Percentiles rank a stretch among this genome's conserved stretches.
phyloP scores from a whole-genome alignment of 1,139 yeast genomes.

The Pichia sp. region DNA sequence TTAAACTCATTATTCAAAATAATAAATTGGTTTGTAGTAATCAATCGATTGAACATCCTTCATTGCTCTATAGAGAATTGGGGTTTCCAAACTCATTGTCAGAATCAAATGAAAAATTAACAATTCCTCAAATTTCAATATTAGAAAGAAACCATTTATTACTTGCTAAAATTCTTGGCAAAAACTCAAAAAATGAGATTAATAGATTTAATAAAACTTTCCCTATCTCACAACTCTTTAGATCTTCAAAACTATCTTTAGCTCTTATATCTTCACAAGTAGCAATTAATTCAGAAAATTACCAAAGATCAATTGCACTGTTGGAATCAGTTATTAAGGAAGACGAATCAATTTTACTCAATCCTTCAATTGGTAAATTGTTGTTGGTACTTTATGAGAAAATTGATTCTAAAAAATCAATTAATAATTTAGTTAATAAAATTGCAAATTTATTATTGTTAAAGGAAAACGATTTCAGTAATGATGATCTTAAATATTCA shows the following conservation, averaged over 20 bases:
- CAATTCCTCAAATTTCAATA: constrained; percentile 37
- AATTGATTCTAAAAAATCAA: constrained; percentile 29
- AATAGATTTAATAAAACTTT: constrained; percentile 12
- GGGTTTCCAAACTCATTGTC: constrained; percentile 37
- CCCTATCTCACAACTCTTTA: constrained; percentile 11
- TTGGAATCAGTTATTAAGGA: constrained; percentile 35
- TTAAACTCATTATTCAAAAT: constrained; percentile 21
- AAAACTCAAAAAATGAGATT: constrained; percentile 18
- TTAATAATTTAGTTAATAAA: constrained; percentile 26
- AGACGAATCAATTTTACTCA: constrained; percentile 18
- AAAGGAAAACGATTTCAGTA: constrained; percentile 8
- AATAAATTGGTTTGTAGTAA: constrained; percentile 18
- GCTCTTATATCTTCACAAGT: constrained; percentile 42
- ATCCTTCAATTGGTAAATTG: constrained; percentile 41
- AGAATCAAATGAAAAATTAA: constrained; percentile 36
- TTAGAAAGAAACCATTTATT: constrained; percentile 41
- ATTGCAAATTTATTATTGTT: constrained; percentile 23
- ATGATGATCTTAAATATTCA: constrained; percentile 36
- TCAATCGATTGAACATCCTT: constrained; percentile 21
- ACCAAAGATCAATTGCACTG: constrained; percentile 40
- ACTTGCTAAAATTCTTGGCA: constrained; percentile 37
- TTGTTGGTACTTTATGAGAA: constrained; percentile 44
- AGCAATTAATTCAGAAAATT: constrained; percentile 35
- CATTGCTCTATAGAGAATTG: constrained; percentile 40
- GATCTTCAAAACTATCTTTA: constrained; percentile 27